Evolutionary conservation across 306 rosid species (phyloP).

Genomic region (Notholithocarpus densiflorus): DNA sequence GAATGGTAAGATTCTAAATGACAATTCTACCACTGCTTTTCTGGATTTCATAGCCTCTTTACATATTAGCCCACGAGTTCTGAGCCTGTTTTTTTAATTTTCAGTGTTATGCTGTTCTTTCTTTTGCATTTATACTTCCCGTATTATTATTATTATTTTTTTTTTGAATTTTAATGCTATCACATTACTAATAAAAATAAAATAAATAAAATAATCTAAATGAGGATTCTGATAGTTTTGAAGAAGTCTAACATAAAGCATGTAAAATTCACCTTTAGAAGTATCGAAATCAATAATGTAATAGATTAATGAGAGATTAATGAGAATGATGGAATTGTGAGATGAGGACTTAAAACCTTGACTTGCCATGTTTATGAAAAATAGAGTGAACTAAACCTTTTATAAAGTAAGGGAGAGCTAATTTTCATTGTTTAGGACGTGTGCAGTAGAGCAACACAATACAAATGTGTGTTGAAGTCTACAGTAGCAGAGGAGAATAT

Average conservation of each 20-base stretch:
- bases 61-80: no score
- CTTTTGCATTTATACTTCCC: no score
- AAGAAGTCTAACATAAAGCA: background rate
- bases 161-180: no score
- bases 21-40: background rate
- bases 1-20: slow-evolving; percentile 9
- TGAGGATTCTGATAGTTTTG: background rate
- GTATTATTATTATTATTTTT: no score
- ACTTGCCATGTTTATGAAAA: background rate
- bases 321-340: no score
- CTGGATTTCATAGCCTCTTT: no score
- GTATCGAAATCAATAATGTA: background rate
- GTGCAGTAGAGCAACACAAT: background rate
- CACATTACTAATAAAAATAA: no score
- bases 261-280: background rate
- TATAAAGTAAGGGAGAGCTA: background rate
- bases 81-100: no score
- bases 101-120: no score
- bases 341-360: background rate
- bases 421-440: background rate
- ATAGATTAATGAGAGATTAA: background rate
- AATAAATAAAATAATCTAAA: background rate
- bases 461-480: background rate
- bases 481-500: background rate
- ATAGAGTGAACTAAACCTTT: background rate